A percentile compares a stretch with the other conserved stretches of the same genome.
phyloP scores from a whole-genome alignment of 768 basidiomycete species.

The Lactarius indigo region DNA sequence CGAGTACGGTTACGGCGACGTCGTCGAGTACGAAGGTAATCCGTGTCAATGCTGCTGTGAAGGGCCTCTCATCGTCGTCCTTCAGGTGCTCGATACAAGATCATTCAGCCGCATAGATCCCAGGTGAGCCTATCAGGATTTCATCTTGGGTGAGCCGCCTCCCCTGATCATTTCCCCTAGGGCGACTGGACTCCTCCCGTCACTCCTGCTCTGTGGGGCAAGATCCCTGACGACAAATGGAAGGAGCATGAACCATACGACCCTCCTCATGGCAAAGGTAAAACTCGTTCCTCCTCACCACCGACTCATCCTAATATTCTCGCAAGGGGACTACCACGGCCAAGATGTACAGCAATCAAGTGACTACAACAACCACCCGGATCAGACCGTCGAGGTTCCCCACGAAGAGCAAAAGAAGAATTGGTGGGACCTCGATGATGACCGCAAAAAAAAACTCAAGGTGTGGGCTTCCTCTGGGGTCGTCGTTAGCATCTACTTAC shows the following conservation, averaged over 20 bases:
- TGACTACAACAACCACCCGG: slow-evolving; percentile 29
- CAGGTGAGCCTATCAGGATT: slow-evolving; percentile 42
- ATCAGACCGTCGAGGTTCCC: slow-evolving; percentile 33
- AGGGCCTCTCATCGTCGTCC: neutral
- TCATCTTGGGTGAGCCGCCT: neutral
- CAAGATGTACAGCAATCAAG: slow-evolving; percentile 22
- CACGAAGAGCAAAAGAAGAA: slow-evolving; percentile 49
- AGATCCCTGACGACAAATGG: slow-evolving; percentile 35
- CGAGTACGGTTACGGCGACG: slow-evolving; percentile 49
- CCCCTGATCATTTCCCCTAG: slow-evolving; percentile 33
- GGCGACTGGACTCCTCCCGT: slow-evolving; percentile 61
- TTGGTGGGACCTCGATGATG: slow-evolving; percentile 54
- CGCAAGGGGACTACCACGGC: slow-evolving; percentile 9
- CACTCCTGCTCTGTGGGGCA: slow-evolving; percentile 69
- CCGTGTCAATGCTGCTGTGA: slow-evolving; percentile 1
- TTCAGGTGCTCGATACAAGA: slow-evolving; percentile 58
- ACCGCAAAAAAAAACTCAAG: slow-evolving; percentile 56
- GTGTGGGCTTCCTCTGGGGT: slow-evolving; percentile 32
- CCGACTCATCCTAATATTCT: neutral
- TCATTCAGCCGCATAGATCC: slow-evolving; percentile 67
- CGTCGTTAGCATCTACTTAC: neutral
- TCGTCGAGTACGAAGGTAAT: slow-evolving; percentile 56
- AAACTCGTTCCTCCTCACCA: neutral
- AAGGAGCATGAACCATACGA: slow-evolving; percentile 7
- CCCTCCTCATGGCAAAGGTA: slow-evolving; percentile 26